Evolutionary conservation across 2,329 filamentous ascomycete genomes (phyloP), one percentile per base, ranked within the genome.

Genomic region (Colletotrichum brevisporum): DNA sequence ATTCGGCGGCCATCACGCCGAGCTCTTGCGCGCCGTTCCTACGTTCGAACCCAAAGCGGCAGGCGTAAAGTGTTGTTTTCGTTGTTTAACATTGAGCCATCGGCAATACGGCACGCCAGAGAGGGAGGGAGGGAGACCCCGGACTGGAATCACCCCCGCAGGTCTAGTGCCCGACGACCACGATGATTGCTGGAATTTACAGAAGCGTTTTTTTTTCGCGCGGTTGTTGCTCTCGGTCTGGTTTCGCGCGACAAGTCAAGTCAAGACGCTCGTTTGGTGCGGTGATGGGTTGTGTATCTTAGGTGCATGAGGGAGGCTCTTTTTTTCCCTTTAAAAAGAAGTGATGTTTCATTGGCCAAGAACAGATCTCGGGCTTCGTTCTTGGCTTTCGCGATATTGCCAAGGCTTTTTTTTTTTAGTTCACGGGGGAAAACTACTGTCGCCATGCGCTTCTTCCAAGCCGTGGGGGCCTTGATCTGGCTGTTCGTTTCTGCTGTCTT

Each of bases 401-500:
- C 64, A 26, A 67, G 57, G 21, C 21, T 24, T 2, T 24, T 15
- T 24, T 15, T 5, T n/a, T 18, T 15, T 4, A 27, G n/a, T 62
- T 62, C 43, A 31, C 27, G 54, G 51, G 4, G 36, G 9, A 5
- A 39, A 18, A 8, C 16, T 12, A 5, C n/a, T 13, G 15, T n/a
- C 50, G 21, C 10, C 12, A 70, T 70, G 63, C 52, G 56, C 2
- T 52, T 67, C 43, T 53, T 67, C 24, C 39, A 9, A 27, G 21
- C 39, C 21, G 18, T 63, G 18, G 36, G 39, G 27, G 52, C 63
- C 53, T 21, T 67, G 31, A 9, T 70, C 18, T 70, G 52, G 63
- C 47, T 67, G 48, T n/a, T 67, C 12, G 47, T 57, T 13, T 77
- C 73, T 65, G 68, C 71, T n/a, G 72, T 71, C 6, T 54, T 60